Evolutionary conservation across 306 rosid species (phyloP).

Genomic region (Cucurbita maxima): DNA sequence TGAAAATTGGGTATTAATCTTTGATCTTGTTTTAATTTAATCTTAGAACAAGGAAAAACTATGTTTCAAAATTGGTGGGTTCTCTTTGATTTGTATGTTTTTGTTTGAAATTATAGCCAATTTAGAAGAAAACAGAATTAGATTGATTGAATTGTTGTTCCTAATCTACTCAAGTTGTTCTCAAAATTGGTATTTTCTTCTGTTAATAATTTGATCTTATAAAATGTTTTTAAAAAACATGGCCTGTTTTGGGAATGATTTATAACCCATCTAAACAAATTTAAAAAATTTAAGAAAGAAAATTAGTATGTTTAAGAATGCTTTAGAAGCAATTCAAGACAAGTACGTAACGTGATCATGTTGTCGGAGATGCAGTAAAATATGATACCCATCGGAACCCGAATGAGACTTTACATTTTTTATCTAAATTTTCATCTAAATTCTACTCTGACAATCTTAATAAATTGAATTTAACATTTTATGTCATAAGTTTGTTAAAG

Average conservation of each 20-base stretch:
- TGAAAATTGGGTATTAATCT: neutral
- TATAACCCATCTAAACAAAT: neutral
- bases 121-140: no score
- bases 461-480: neutral
- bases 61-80: no score
- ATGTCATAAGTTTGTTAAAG: neutral
- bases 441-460: no score
- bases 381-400: no score
- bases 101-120: neutral
- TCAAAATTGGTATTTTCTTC: neutral
- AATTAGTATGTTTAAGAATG: neutral
- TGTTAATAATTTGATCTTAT: neutral
- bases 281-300: neutral
- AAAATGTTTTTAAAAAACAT: no score
- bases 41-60: no score
- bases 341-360: no score
- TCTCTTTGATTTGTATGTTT: neutral
- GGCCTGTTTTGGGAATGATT: neutral
- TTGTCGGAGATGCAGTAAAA: no score
- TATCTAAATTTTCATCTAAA: no score
- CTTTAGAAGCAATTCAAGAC: no score
- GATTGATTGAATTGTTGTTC: neutral
- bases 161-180: neutral
- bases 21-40: no score
- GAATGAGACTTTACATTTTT: neutral